Percentiles rank a stretch among this genome's conserved stretches.
phyloP scores from a whole-genome alignment of 192 early-diverging fungal genomes.

The Entomortierella lignicola region DNA sequence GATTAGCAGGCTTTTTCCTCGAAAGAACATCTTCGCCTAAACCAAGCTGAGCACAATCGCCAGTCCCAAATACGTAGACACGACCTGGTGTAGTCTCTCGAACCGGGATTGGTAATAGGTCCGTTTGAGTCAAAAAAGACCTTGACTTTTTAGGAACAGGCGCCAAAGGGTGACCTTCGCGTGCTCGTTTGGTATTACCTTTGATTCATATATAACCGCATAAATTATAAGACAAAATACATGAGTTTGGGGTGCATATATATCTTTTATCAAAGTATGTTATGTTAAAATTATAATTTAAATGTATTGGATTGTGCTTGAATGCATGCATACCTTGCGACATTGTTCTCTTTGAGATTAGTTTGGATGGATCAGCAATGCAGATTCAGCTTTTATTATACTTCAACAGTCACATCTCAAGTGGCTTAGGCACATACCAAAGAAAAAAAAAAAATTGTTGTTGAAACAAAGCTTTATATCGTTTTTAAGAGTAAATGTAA shows the following conservation, averaged over 20 bases:
- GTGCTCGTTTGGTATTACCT: constrained; percentile 6
- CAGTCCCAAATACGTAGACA: constrained; percentile 88
- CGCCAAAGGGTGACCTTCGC: constrained; percentile 1
- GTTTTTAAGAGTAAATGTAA: constrained; percentile 1
- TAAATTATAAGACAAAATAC: neutral
- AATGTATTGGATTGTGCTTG: neutral
- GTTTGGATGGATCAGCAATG: neutral
- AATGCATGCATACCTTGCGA: constrained; percentile 10
- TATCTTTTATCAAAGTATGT: too few relatives aligned
- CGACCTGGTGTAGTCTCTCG: constrained; percentile 57
- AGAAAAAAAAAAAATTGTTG: constrained; percentile 13
- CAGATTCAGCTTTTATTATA: too few relatives aligned
- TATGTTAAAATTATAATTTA: neutral
- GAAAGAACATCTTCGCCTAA: constrained; percentile 85
- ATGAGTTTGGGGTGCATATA: neutral
- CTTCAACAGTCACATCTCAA: neutral
- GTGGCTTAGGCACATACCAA: too few relatives aligned
- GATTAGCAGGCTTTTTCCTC: constrained; percentile 80
- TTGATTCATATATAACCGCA: neutral
- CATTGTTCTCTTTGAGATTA: neutral
- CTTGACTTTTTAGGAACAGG: constrained; percentile 28
- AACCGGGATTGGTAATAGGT: constrained; percentile 1
- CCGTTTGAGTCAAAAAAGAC: neutral
- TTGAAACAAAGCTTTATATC: constrained; percentile 35
- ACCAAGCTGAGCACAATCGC: constrained; percentile 93